Evolutionary conservation across 768 basidiomycete genomes (phyloP).

Genomic region (Pisolithus marmoratus): DNA sequence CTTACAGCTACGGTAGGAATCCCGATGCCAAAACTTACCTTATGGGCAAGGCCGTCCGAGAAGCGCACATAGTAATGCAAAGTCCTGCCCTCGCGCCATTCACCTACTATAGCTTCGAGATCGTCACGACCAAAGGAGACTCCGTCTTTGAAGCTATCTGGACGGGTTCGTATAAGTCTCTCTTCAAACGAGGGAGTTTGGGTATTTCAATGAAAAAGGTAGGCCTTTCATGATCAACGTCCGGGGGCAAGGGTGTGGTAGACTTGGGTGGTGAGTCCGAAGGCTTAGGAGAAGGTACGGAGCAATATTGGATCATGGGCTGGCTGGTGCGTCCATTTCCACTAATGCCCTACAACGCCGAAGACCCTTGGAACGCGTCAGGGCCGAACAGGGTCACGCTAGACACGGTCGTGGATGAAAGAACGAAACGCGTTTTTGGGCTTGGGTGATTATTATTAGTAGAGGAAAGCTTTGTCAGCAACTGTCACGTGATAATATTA

Average conservation of each 20-base stretch:
- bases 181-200: constrained; percentile 31
- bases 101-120: constrained; percentile 52
- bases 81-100: constrained; percentile 35
- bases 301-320: not conserved
- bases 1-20: not conserved
- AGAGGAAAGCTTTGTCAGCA: too few relatives aligned
- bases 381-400: not conserved
- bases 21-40: constrained; percentile 33
- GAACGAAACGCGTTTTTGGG: too few relatives aligned
- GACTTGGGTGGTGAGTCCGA: not conserved
- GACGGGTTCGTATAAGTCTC: constrained; percentile 35
- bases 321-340: not conserved
- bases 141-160: constrained; percentile 30
- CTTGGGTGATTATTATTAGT: too few relatives aligned
- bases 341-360: too few relatives aligned
- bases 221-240: constrained; percentile 9
- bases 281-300: not conserved
- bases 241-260: not conserved
- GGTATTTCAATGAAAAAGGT: constrained; percentile 36
- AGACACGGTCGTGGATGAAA: too few relatives aligned
- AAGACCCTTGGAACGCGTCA: not conserved
- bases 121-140: constrained; percentile 25
- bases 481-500: too few relatives aligned
- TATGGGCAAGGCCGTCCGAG: constrained; percentile 50
- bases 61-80: constrained; percentile 59